Conservation (phyloP, 352 stramenopile genomes). For the Hyaloperonospora brassicae region DNA sequence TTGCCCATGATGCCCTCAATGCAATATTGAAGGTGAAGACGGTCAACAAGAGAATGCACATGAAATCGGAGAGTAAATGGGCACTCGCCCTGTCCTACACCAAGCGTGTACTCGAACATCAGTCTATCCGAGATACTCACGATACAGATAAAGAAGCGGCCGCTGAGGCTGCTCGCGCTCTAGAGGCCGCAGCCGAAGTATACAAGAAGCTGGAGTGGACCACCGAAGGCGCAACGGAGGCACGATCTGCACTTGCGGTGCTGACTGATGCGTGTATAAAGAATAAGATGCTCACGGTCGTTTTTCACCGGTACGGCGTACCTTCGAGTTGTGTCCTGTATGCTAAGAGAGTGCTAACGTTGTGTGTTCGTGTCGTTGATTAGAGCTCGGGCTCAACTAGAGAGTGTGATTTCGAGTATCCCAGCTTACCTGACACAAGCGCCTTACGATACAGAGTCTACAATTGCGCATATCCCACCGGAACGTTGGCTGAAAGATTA, state of each 20-base stretch:
- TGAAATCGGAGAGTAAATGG: slow-evolving; percentile 9
- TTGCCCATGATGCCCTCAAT: slow-evolving; percentile 12
- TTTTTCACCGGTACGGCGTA: slow-evolving; percentile 17
- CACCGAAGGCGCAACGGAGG: slow-evolving; percentile 10
- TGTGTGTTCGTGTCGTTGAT: not conserved
- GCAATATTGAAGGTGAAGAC: slow-evolving; percentile 6
- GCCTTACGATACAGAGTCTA: not conserved
- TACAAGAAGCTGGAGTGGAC: slow-evolving; percentile 14
- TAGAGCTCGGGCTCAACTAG: slow-evolving; percentile 18
- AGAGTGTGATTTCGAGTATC: slow-evolving; percentile 19
- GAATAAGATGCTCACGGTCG: slow-evolving; percentile 16
- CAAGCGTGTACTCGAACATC: slow-evolving; percentile 15
- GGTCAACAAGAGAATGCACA: slow-evolving; percentile 7
- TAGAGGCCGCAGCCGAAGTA: slow-evolving; percentile 10
- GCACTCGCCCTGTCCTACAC: slow-evolving; percentile 6
- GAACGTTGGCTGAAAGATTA: slow-evolving; percentile 6
- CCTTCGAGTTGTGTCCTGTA: not conserved
- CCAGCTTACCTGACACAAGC: not conserved
- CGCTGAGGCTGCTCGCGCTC: slow-evolving; percentile 15
- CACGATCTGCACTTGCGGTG: slow-evolving; percentile 6
- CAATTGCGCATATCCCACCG: not conserved
- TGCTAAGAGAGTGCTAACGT: not conserved
- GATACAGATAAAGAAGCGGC: slow-evolving; percentile 11
- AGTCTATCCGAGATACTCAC: slow-evolving; percentile 3
- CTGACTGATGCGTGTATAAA: slow-evolving; percentile 23